Base-by-base conservation (phyloP, 2,329 filamentous ascomycete species). In the Emmonsiellopsis sp. region DNA sequence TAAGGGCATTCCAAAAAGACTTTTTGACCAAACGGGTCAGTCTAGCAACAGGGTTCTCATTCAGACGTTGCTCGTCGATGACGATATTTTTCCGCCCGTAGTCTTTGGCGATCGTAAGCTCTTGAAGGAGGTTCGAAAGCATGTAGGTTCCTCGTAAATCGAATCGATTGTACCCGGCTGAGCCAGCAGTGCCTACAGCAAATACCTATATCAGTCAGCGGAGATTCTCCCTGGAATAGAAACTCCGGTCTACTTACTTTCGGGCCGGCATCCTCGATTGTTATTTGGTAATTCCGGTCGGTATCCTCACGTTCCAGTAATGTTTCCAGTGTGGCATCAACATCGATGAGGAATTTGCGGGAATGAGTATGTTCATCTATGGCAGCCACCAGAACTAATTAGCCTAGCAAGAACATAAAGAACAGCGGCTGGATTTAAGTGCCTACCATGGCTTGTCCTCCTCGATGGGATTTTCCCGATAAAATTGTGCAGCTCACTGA, bases 121-220 rank as follows among this genome's bases (percentile, higher is more conserved):
- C 93, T 72, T 98, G 93, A 41, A 97, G 79, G 45, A 97, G 82
- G 68, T 97, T 98, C 58, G 92, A 95, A 55, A 98, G 81, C 86
- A 95, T 94, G 71, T 98, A 98, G 34, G 89, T 97, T 63, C 93
- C 93, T 59, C 92, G 87, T 57, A 98, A 82, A 67, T 97, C 91
- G 70, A 92, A 90, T 58, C 84, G 84, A 65, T 91, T 92, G 74
- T 87, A 83, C 42, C 91, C 92, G 61, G 87, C 89, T 37, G 91
- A 96, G 20, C 82, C 85, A 31, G 87, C 86, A 2, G 92, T 96
- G 59, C 89, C 87, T 38, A 97, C 76, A 38, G 87, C 85, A 52
- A 96, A 79, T 45, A 89, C 85, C 86, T 88, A 34, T 42, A 11
- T 11, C 15, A 49, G 59, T 73, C 56, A 72, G 65, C 57, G 55